Conservation (phyloP, 1,284 basidiomycete species). For the Pseudozyma sp. region DNA sequence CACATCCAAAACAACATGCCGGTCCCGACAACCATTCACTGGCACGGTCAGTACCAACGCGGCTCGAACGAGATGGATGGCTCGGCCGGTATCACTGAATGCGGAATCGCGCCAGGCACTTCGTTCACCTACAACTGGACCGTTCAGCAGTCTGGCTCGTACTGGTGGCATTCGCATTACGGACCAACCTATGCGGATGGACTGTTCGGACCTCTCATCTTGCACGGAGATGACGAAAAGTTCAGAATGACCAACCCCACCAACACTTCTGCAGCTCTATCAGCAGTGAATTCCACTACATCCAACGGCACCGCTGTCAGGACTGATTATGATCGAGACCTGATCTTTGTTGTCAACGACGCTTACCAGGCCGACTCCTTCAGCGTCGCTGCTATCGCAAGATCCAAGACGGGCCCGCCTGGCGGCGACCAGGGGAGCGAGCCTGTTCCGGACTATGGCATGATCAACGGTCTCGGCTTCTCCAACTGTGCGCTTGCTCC, state of each 20-base stretch:
- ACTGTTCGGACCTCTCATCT: conserved; percentile 63
- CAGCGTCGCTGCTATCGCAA: conserved; percentile 55
- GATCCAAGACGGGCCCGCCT: conserved; percentile 37
- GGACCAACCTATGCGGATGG: conserved; percentile 61
- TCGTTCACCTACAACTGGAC: conserved; percentile 55
- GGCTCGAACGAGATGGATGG: conserved; percentile 61
- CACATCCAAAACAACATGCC: conserved; percentile 55
- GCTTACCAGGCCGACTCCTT: conserved; percentile 53
- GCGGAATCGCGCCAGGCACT: conserved; percentile 59
- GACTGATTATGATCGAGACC: conserved; percentile 59
- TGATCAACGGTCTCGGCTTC: conserved; percentile 72
- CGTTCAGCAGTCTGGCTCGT: conserved; percentile 69
- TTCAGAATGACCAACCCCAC: conserved; percentile 22
- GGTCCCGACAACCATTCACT: conserved; percentile 51
- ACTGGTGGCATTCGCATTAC: conserved; percentile 70
- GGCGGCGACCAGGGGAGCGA: conserved; percentile 53
- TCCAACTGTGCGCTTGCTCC: conserved; percentile 65
- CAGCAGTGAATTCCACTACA: conserved; percentile 11
- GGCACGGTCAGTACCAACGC: conserved; percentile 65
- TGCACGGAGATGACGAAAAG: conserved; percentile 65
- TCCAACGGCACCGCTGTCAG: conserved; percentile 36
- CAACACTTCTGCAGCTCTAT: conserved; percentile 10
- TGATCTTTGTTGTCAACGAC: conserved; percentile 56
- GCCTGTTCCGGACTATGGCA: conserved; percentile 70
- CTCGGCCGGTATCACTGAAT: conserved; percentile 62